Conservation (phyloP, 164 flowering plant species). For the Sedum album region DNA sequence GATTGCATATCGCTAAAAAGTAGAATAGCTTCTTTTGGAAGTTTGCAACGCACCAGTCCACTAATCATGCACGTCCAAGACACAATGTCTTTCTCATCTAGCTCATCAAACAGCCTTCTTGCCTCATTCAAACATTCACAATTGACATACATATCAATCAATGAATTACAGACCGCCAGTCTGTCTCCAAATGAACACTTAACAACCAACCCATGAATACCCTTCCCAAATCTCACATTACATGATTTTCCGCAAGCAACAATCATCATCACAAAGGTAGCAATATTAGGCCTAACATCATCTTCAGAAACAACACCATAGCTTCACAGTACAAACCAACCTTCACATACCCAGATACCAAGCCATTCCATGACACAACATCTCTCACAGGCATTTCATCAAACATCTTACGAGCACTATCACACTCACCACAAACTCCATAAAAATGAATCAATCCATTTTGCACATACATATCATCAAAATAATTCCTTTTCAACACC, state of each 20-base stretch:
- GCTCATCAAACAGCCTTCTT: conserved; percentile 27
- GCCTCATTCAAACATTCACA: conserved; percentile 18
- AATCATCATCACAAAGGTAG: conserved; percentile 32
- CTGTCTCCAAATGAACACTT: conserved; percentile 14
- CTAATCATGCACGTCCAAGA: conserved; percentile 49
- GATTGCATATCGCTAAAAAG: conserved; percentile 29
- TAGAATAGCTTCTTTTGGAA: conserved; percentile 30
- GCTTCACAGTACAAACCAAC: conserved; percentile 32
- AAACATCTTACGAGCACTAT: conserved; percentile 29
- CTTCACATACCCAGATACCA: conserved; percentile 40
- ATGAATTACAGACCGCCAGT: conserved; percentile 17
- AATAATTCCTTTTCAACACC: conserved; percentile 30
- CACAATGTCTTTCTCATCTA: conserved; percentile 31
- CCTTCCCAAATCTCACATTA: conserved; percentile 27
- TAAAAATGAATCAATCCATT: conserved; percentile 38
- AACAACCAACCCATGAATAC: conserved; percentile 31
- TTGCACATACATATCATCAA: conserved; percentile 29
- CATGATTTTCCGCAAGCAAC: conserved; percentile 35
- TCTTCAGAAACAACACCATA: conserved; percentile 22
- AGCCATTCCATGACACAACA: conserved; percentile 47
- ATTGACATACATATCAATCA: conserved; percentile 1
- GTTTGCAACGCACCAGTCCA: conserved; percentile 35
- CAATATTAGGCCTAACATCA: conserved; percentile 41
- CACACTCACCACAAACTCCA: conserved; percentile 30
- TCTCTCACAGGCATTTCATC: conserved; percentile 47